Conservation (phyloP, 2,329 filamentous ascomycete species). For the Geosmithia putterillii region DNA sequence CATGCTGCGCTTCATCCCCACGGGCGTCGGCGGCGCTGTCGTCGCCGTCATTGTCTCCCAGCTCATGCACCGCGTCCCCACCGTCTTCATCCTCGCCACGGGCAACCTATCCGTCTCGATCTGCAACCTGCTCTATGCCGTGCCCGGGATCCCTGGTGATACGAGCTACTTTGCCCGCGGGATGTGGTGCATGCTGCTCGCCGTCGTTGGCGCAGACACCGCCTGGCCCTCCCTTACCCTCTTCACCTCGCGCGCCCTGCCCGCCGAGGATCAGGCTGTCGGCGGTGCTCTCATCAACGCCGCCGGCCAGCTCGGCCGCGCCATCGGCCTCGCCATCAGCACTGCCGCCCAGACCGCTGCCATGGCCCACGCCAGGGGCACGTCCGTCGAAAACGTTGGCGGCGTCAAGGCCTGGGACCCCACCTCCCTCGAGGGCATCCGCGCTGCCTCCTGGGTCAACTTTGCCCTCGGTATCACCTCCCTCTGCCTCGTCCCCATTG, state of each 20-base stretch:
- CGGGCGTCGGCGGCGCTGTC: conserved; percentile 45
- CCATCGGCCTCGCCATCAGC: conserved; percentile 52
- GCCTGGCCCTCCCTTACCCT: conserved; percentile 54
- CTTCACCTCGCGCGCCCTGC: conserved; percentile 51
- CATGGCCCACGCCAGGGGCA: conserved; percentile 34
- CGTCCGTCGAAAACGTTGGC: conserved; percentile 29
- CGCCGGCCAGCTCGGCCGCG: conserved; percentile 50
- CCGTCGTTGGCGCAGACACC: conserved; percentile 54
- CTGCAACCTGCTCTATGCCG: conserved; percentile 47
- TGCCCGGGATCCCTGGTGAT: conserved; percentile 45
- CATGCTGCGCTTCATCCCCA: conserved; percentile 56
- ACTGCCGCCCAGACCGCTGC: conserved; percentile 54
- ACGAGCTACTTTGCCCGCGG: conserved; percentile 58
- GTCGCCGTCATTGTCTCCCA: conserved; percentile 42
- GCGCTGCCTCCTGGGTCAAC: conserved; percentile 39
- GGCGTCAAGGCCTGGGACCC: conserved; percentile 27
- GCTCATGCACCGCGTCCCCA: conserved; percentile 44
- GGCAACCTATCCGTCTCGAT: conserved; percentile 44
- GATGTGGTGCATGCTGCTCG: conserved; percentile 52
- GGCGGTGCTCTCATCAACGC: conserved; percentile 58
- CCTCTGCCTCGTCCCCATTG: conserved; percentile 28
- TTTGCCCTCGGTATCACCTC: conserved; percentile 32
- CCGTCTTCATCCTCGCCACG: conserved; percentile 42
- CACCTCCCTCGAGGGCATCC: conserved; percentile 32
- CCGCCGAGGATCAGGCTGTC: conserved; percentile 51